Evolutionary conservation across 1,139 yeast species (phyloP).

Genomic region (Suhomyces chickasaworum): DNA sequence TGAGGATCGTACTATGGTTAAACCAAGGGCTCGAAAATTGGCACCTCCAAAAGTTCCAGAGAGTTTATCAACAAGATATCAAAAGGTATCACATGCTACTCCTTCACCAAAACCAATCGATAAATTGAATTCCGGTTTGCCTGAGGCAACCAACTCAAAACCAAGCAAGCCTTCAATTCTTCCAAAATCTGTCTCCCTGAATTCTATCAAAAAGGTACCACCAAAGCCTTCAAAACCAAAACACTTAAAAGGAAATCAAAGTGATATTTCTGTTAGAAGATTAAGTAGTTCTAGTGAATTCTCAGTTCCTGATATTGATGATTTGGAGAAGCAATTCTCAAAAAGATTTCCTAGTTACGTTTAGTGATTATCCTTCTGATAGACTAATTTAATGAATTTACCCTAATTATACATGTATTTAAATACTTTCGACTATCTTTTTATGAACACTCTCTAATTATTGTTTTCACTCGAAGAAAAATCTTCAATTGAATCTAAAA

Average conservation of each 20-base stretch:
- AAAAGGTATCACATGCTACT: not conserved
- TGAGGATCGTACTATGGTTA: conserved; percentile 3
- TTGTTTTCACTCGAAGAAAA: conserved; percentile 23
- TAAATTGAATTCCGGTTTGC: not conserved
- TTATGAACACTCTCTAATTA: not conserved
- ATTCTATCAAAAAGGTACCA: conserved; percentile 47
- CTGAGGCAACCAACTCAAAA: not conserved
- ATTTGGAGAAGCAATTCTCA: conserved; percentile 54
- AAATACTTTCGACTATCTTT: too few species aligned
- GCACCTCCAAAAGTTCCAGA: conserved; percentile 39
- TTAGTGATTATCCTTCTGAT: conserved; percentile 16
- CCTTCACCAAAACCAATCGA: not conserved
- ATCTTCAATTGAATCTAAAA: conserved; percentile 72
- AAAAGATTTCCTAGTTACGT: conserved; percentile 58
- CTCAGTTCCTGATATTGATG: conserved; percentile 57
- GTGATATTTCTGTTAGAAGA: conserved; percentile 23
- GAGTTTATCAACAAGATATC: conserved; percentile 25
- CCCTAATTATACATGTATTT: conserved; percentile 8
- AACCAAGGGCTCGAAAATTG: conserved; percentile 16
- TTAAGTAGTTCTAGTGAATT: conserved; percentile 44
- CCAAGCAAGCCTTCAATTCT: conserved; percentile 1
- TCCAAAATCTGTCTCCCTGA: conserved; percentile 9
- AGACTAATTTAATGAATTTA: not conserved
- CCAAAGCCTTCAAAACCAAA: conserved; percentile 65
- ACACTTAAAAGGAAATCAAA: conserved; percentile 43